A percentile compares a stretch with the other conserved stretches of the same genome.
phyloP scores from a whole-genome alignment of 441 rosid genomes.

The Melianthus villosus region DNA sequence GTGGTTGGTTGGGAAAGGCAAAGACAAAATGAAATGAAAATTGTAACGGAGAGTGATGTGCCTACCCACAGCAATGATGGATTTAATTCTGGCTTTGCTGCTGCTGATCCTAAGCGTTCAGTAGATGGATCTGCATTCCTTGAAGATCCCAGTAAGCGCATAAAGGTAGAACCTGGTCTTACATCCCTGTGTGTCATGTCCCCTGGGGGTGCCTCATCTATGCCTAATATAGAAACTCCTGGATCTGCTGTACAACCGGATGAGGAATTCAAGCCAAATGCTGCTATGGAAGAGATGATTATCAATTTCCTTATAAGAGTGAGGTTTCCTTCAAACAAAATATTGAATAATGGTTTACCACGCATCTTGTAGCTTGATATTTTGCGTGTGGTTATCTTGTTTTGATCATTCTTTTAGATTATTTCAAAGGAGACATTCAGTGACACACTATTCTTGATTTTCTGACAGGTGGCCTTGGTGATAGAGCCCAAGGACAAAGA shows the following conservation, averaged over 20 bases:
- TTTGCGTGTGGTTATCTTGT: background rate
- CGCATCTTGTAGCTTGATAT: too few species aligned
- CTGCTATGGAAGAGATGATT: slow-evolving; percentile 99
- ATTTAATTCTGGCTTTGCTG: slow-evolving; percentile 29
- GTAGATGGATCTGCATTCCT: slow-evolving; percentile 53
- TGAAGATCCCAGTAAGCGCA: slow-evolving; percentile 71
- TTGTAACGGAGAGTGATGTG: slow-evolving; percentile 34
- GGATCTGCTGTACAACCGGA: slow-evolving; percentile 92
- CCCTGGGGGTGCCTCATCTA: slow-evolving; percentile 79
- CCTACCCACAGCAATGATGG: slow-evolving; percentile 40
- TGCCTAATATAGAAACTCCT: slow-evolving; percentile 78
- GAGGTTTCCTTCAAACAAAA: slow-evolving; percentile 25
- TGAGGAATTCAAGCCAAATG: slow-evolving; percentile 98
- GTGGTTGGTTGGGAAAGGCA: slow-evolving; percentile 97
- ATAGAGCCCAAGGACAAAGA: slow-evolving; percentile 98
- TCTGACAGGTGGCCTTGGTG: slow-evolving; percentile 81
- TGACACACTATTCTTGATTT: slow-evolving; percentile 2
- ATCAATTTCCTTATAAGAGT: slow-evolving; percentile 93
- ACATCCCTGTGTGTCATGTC: slow-evolving; percentile 80
- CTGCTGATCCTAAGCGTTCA: slow-evolving; percentile 49
- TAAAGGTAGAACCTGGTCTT: slow-evolving; percentile 88
- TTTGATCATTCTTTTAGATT: background rate
- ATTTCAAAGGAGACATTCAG: background rate
- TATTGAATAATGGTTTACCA: too few species aligned
- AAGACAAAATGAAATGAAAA: slow-evolving; percentile 79